These are phyloP conservation scores for Cyberlindnera suaveolens DNA, from an alignment of 805 yeast species.

Conservation along the genomic window DNA sequence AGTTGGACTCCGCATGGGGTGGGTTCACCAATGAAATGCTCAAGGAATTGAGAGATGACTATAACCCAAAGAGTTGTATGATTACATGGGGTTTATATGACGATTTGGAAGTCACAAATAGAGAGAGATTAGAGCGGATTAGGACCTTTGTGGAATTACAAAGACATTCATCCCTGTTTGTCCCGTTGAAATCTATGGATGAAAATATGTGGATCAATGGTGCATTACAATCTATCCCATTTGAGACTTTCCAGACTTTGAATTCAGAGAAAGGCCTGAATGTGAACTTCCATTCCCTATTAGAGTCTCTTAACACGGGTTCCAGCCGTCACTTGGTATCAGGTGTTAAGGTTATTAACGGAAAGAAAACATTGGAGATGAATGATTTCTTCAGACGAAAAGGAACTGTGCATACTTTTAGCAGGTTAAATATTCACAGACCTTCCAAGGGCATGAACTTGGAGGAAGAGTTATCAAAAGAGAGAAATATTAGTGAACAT, in stretches of 20 bases:
- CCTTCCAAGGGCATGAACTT: constrained; percentile 1
- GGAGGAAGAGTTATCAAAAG: background rate
- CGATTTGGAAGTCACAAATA: constrained; percentile 11
- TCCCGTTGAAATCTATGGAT: constrained; percentile 41
- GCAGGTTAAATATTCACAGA: constrained; percentile 23
- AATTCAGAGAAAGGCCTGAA: constrained; percentile 29
- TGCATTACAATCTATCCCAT: constrained; percentile 31
- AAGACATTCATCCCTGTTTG: constrained; percentile 42
- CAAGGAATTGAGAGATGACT: constrained; percentile 61
- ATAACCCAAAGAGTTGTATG: constrained; percentile 41
- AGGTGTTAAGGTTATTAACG: constrained; percentile 22
- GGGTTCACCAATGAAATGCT: constrained; percentile 57
- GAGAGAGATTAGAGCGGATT: constrained; percentile 33
- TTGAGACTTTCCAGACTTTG: constrained; percentile 40
- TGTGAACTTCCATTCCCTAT: constrained; percentile 30
- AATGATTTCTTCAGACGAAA: constrained; percentile 3
- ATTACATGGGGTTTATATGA: constrained; percentile 42
- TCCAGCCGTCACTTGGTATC: constrained; percentile 43
- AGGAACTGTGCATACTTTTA: constrained; percentile 19
- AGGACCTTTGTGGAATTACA: constrained; percentile 40
- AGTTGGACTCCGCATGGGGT: constrained; percentile 79
- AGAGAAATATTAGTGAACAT: constrained; percentile 6
- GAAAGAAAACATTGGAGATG: constrained; percentile 4
- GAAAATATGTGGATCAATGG: constrained; percentile 36
- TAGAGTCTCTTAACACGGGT: constrained; percentile 38